Evolutionary conservation across 345 rosid species (phyloP).

Genomic region (Euphorbia pulcherrima): DNA sequence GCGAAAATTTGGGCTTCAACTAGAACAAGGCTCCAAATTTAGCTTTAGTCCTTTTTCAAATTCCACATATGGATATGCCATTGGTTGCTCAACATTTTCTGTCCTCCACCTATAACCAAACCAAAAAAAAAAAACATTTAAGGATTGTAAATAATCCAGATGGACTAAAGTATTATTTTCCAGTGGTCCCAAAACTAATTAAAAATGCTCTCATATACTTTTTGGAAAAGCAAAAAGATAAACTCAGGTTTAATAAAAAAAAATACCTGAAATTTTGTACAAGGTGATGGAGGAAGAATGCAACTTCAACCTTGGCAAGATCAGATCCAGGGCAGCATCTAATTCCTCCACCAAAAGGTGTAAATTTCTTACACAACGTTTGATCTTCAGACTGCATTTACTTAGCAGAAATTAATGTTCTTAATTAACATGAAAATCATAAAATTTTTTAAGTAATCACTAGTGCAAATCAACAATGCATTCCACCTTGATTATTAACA

Average conservation of each 20-base stretch:
- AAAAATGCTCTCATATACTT: no score
- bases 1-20: background rate
- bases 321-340: conserved; percentile 64
- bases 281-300: conserved; percentile 61
- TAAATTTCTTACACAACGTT: conserved; percentile 43
- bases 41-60: conserved; percentile 38
- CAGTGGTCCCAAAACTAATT: no score
- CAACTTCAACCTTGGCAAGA: conserved; percentile 56
- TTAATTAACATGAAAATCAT: no score
- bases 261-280: conserved; percentile 47
- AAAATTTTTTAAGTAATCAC: no score
- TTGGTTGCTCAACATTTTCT: conserved; percentile 35
- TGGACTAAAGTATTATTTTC: no score
- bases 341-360: conserved; percentile 60
- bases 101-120: conserved; percentile 34
- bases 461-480: background rate
- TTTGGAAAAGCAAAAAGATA: no score
- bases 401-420: background rate
- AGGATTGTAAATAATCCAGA: no score
- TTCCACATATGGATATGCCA: conserved; percentile 52
- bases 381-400: conserved; percentile 38
- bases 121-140: background rate
- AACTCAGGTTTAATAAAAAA: no score
- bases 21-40: conserved; percentile 26
- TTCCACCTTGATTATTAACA: background rate